A percentile compares a stretch with the other conserved stretches of the same genome.
phyloP scores from a whole-genome alignment of 345 rosid species.

The Schrenkiella parvula region DNA sequence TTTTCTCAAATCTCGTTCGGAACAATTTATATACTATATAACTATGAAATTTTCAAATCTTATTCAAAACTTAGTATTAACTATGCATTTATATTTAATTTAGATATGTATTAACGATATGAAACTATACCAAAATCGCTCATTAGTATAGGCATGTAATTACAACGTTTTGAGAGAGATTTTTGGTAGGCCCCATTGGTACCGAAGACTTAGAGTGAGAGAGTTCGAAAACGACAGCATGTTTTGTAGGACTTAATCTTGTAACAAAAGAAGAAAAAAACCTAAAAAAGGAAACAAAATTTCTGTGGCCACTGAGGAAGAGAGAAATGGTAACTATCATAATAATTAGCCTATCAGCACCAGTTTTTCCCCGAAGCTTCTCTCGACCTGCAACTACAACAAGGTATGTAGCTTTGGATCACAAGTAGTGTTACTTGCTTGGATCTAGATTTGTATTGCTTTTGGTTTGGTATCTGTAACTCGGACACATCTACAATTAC shows the following conservation, averaged over 20 bases:
- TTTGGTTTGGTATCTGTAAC: neutral
- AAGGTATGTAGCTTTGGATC: neutral
- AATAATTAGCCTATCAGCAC: neutral
- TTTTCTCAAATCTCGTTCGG: too few relatives aligned
- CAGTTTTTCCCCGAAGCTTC: neutral
- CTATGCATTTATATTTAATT: too few relatives aligned
- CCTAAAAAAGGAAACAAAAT: neutral
- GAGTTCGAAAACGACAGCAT: neutral
- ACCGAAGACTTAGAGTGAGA: too few relatives aligned
- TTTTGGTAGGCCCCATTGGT: too few relatives aligned
- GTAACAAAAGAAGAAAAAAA: neutral
- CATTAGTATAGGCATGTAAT: too few relatives aligned
- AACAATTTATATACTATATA: too few relatives aligned
- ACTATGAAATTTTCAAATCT: too few relatives aligned
- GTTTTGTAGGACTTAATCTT: neutral
- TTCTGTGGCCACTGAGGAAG: conserved; percentile 2
- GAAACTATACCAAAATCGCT: too few relatives aligned
- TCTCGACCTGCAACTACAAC: conserved; percentile 20
- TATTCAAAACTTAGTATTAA: too few relatives aligned
- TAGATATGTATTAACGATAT: too few relatives aligned
- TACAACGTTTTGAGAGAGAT: too few relatives aligned
- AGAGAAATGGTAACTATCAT: conserved; percentile 8
- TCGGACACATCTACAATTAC: neutral
- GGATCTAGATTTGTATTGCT: too few relatives aligned
- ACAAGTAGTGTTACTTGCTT: neutral